Base-by-base conservation (phyloP, 306 rosid genomes). In the Betula pendula region DNA sequence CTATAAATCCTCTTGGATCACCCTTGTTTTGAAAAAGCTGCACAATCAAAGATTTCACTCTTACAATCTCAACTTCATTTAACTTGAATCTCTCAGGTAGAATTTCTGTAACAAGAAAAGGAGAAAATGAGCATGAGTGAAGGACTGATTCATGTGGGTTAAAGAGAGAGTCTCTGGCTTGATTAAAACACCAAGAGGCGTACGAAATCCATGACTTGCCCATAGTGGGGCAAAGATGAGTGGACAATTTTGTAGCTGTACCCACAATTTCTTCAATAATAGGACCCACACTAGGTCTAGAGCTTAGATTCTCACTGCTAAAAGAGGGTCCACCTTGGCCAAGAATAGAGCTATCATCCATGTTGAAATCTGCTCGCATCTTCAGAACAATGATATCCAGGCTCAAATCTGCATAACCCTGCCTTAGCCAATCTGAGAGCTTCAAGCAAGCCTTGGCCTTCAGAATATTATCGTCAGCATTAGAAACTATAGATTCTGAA, bases 151-250 rank as follows among this genome's bases (percentile, higher is more conserved):
- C 91, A 79, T 76, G 76, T 70, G 84, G 81, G 72, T 71, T 81
- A 71, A 42, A 70, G 68, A 91, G 97, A 50, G 94, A 87, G 80
- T 86, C 84, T 80, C 75, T 86, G 50, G 97, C 98, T 83, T 90
- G 97, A 80, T 81, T 81, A 82, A 91, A 89, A 89, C 98, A 94
- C 98, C 98, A 94, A 77, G 94, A 87, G 62, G 98, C 98, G 86
- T 94, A 94, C 69, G 93, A 88, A 80, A 90, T 89, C 98, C 98
- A 94, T 74, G 98, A 86, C 84, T 94, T 94, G 31, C 94, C 97
- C 96, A 91, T 85, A 47, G 88, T 82, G 31, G 98, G 97, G 83
- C 98, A 94, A 79, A 92, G 88, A 50, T 49, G 83, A 80, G 96
- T 87, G 47, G 97, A 90, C 82, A 91, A 78, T 84, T 94, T 94